Evolutionary conservation across 805 yeast species (phyloP).

Genomic region (Metschnikowia reukaufii): DNA sequence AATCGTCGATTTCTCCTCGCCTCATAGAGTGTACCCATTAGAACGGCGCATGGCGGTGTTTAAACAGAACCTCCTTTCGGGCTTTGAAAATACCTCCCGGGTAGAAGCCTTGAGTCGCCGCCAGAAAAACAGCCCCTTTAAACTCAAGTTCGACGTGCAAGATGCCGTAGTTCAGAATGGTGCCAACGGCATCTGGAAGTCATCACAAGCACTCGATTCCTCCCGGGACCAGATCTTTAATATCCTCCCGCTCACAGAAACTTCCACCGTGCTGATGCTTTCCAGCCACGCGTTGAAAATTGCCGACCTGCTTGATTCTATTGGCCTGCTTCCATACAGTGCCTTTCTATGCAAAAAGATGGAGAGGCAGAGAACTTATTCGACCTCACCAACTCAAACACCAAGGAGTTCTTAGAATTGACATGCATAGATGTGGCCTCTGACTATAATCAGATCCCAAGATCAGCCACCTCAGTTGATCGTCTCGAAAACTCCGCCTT

Average conservation of each 20-base stretch:
- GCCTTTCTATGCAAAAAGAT: constrained; percentile 17
- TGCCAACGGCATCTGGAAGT: constrained; percentile 14
- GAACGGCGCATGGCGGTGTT: constrained; percentile 59
- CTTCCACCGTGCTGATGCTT: constrained; percentile 17
- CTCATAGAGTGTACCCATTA: constrained; percentile 53
- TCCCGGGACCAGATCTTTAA: not conserved
- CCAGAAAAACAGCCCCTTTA: constrained; percentile 3
- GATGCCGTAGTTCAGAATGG: constrained; percentile 12
- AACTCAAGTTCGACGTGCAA: constrained; percentile 13
- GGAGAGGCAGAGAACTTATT: constrained; percentile 14
- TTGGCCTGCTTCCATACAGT: constrained; percentile 4
- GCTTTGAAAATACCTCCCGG: constrained; percentile 49
- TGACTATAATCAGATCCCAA: constrained; percentile 42
- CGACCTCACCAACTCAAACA: constrained; percentile 40
- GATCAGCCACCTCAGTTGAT: constrained; percentile 39
- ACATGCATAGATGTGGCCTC: constrained; percentile 12
- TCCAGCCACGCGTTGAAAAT: constrained; percentile 4
- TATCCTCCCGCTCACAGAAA: constrained; percentile 13
- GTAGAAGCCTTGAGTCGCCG: constrained; percentile 21
- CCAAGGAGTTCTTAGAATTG: constrained; percentile 33
- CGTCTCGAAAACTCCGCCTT: constrained; percentile 53
- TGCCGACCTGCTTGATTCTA: constrained; percentile 1
- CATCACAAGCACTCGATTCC: not conserved
- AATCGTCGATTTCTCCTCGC: constrained; percentile 49
- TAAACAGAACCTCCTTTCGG: constrained; percentile 47